These are phyloP conservation scores for Prunus fruticosa DNA, from an alignment of 306 rosid species.

Conservation along the genomic window DNA sequence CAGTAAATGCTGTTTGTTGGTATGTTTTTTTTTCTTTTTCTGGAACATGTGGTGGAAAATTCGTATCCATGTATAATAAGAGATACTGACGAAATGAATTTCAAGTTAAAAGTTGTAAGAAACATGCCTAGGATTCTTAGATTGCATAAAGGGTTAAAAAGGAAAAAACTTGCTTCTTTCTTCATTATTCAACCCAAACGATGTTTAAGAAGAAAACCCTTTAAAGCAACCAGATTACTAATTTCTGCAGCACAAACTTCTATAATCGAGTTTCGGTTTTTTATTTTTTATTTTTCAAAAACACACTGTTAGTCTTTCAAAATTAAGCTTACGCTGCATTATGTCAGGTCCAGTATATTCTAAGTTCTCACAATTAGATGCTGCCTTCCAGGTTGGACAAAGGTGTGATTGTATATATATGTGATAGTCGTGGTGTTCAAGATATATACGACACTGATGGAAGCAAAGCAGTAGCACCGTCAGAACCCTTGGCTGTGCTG, in stretches of 20 bases:
- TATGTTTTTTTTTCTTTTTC: no score
- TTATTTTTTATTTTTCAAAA: no score
- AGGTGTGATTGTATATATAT: constrained; percentile 92
- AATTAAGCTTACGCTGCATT: not conserved
- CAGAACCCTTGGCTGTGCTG: constrained; percentile 91
- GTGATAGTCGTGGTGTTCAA: constrained; percentile 86
- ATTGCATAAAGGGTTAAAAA: not conserved
- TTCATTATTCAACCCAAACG: not conserved
- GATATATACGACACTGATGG: constrained; percentile 97
- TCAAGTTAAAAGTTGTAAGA: not conserved
- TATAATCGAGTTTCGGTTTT: no score
- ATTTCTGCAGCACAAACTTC: not conserved
- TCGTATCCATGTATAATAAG: no score
- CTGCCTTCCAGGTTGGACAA: constrained; percentile 85
- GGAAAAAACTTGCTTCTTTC: not conserved
- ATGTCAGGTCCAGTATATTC: constrained; percentile 8
- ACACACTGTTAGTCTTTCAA: not conserved
- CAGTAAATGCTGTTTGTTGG: no score
- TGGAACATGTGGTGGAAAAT: no score
- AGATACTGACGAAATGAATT: not conserved
- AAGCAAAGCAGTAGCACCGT: constrained; percentile 70
- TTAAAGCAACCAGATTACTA: not conserved
- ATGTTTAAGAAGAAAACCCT: not conserved
- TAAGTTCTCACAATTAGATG: constrained; percentile 21
- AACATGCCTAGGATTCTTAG: not conserved